These are phyloP conservation scores for Ogataea wickerhamii DNA, from an alignment of 805 yeast genomes.

Conservation along the genomic window DNA sequence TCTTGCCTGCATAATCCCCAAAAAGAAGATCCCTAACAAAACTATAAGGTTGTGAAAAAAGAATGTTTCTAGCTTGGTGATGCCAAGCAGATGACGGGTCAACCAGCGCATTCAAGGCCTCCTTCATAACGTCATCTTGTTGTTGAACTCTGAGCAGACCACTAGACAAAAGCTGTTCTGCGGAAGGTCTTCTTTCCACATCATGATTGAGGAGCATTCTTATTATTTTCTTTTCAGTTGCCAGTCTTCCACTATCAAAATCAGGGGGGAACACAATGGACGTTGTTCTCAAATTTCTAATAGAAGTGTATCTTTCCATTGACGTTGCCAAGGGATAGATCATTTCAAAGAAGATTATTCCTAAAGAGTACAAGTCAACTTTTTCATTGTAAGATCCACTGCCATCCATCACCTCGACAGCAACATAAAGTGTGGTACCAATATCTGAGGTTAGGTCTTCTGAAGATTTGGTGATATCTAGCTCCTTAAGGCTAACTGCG, in stretches of 20 bases:
- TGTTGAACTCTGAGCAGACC: constrained; percentile 86
- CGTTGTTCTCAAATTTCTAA: constrained; percentile 59
- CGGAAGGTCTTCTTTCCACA: constrained; percentile 77
- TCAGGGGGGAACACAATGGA: constrained; percentile 67
- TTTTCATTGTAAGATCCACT: constrained; percentile 81
- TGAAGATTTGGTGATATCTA: constrained; percentile 28
- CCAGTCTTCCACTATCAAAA: constrained; percentile 49
- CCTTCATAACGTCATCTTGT: constrained; percentile 85
- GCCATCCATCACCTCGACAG: constrained; percentile 78
- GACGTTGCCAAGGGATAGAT: constrained; percentile 78
- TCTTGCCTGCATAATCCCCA: constrained; percentile 45
- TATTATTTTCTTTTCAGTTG: constrained; percentile 66
- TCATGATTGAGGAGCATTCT: constrained; percentile 69
- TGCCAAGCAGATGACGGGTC: constrained; percentile 95
- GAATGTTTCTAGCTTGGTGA: constrained; percentile 80
- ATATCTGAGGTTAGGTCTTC: constrained; percentile 89
- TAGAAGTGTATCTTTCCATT: constrained; percentile 82
- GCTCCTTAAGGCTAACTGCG: constrained; percentile 9
- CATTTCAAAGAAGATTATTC: constrained; percentile 96
- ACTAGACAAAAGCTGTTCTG: constrained; percentile 67
- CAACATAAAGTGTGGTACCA: constrained; percentile 92
- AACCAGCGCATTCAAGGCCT: constrained; percentile 78
- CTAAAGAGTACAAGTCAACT: constrained; percentile 93
- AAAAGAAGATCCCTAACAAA: constrained; percentile 81
- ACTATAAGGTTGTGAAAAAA: constrained; percentile 82